Evolutionary conservation across 306 rosid species (phyloP).

Genomic region (Vigna nakashimae): DNA sequence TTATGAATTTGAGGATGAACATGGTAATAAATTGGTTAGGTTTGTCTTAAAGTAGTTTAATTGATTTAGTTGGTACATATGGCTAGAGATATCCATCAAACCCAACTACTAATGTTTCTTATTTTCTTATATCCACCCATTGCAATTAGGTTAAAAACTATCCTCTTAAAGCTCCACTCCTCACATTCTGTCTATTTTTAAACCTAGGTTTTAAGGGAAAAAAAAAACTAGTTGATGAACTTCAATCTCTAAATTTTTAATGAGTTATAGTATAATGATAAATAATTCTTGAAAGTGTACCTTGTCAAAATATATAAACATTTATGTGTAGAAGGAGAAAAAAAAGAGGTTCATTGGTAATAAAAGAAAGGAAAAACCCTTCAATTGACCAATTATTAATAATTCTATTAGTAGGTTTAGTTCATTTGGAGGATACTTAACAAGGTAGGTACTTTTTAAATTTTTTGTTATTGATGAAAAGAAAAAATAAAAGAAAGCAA

Average conservation of each 20-base stretch:
- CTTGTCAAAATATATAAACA: no score
- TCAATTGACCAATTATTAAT: not conserved
- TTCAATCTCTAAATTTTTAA: not conserved
- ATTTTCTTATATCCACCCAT: not conserved
- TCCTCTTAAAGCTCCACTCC: not conserved
- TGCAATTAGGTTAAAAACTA: not conserved
- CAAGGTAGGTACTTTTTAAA: no score
- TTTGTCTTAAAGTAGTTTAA: conserved; percentile 12
- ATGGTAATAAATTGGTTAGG: conserved; percentile 20
- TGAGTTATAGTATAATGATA: not conserved
- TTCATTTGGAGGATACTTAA: no score
- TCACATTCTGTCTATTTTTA: not conserved
- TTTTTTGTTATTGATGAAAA: not conserved
- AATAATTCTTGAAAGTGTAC: no score
- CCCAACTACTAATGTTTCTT: conserved; percentile 3
- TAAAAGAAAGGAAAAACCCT: not conserved
- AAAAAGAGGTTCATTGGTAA: not conserved
- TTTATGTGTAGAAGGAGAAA: not conserved
- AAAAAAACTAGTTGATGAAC: not conserved
- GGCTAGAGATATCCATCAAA: not conserved
- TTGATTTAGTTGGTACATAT: not conserved
- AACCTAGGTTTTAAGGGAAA: not conserved
- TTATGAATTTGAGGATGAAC: not conserved
- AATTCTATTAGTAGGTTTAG: no score
- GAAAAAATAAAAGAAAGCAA: not conserved